Evolutionary conservation across 116 monocot genomes (phyloP).

Genomic region (Cymodocea nodosa): DNA sequence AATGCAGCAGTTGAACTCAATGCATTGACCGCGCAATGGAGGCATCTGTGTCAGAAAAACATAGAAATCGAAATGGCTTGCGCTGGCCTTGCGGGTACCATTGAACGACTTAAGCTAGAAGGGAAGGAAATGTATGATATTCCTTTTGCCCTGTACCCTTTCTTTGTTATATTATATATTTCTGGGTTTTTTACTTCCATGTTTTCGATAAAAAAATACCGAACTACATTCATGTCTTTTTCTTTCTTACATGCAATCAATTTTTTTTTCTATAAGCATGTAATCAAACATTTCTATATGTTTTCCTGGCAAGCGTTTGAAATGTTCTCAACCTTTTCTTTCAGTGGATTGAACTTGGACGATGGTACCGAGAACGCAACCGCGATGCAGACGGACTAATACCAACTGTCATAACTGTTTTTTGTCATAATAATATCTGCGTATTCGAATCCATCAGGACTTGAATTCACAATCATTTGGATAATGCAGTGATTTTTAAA

Average conservation of each 20-base stretch:
- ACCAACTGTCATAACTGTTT: too few species aligned
- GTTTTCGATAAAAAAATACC: too few species aligned
- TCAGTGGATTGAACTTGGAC: conserved; percentile 63
- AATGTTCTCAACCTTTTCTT: conserved; percentile 3
- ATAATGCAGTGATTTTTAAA: too few species aligned
- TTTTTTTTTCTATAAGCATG: too few species aligned
- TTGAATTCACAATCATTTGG: too few species aligned
- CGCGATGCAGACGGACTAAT: conserved; percentile 4
- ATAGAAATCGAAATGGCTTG: conserved; percentile 82
- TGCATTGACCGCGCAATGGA: conserved; percentile 66
- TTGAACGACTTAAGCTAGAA: conserved; percentile 52
- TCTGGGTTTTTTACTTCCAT: not conserved
- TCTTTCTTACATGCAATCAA: too few species aligned
- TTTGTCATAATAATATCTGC: too few species aligned
- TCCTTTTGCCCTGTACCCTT: not conserved
- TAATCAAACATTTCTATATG: too few species aligned
- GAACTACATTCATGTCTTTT: too few species aligned
- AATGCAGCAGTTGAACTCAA: conserved; percentile 60
- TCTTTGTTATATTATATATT: conserved; percentile 2
- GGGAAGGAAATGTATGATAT: conserved; percentile 40
- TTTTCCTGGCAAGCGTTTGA: not conserved
- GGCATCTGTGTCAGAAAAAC: conserved; percentile 83
- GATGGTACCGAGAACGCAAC: conserved; percentile 3
- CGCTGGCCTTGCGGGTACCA: conserved; percentile 47
- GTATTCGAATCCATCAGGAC: too few species aligned